phyloP scores from a whole-genome alignment of 768 basidiomycete genomes.

The Hygrophoropsis aurantiaca region DNA sequence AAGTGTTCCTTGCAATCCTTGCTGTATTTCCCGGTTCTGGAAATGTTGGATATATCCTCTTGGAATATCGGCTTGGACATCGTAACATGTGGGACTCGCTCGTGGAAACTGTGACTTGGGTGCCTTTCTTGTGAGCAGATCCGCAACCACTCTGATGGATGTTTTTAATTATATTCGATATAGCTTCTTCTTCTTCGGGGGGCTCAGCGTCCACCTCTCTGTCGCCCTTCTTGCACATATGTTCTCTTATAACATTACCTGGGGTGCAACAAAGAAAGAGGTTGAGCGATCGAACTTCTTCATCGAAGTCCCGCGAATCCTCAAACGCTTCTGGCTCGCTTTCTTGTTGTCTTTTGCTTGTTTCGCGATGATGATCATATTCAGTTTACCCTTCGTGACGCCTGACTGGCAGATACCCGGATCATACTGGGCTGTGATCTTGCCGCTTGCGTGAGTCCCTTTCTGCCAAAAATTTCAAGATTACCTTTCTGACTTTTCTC shows the following conservation, averaged over 20 bases:
- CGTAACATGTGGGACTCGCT: slow-evolving; percentile 21
- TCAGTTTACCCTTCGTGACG: slow-evolving; percentile 56
- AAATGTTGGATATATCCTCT: slow-evolving; percentile 65
- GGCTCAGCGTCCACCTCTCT: slow-evolving; percentile 53
- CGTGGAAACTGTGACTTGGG: slow-evolving; percentile 24
- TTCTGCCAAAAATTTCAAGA: neutral
- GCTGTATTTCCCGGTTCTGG: slow-evolving; percentile 79
- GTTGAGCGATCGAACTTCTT: slow-evolving; percentile 82
- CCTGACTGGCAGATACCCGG: slow-evolving; percentile 62
- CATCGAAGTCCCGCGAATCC: slow-evolving; percentile 79
- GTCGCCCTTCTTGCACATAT: slow-evolving; percentile 55
- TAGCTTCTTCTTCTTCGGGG: slow-evolving; percentile 55
- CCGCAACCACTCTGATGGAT: neutral
- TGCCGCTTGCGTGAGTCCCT: slow-evolving; percentile 65
- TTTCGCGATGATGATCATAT: slow-evolving; percentile 55
- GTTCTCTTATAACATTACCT: slow-evolving; percentile 57
- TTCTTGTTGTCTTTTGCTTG: slow-evolving; percentile 53
- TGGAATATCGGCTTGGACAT: slow-evolving; percentile 70
- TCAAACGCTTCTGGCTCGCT: slow-evolving; percentile 73
- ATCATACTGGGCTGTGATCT: slow-evolving; percentile 68
- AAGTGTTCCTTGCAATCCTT: slow-evolving; percentile 76
- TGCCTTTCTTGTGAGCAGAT: slow-evolving; percentile 37
- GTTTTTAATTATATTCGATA: neutral
- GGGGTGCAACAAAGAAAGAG: slow-evolving; percentile 56
- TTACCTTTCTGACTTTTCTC: neutral